Percentiles rank a stretch among this genome's conserved stretches.
These are phyloP conservation scores for Golovinomyces cichoracearum DNA, from an alignment of 2,329 filamentous ascomycete species.

Conservation along the genomic window DNA sequence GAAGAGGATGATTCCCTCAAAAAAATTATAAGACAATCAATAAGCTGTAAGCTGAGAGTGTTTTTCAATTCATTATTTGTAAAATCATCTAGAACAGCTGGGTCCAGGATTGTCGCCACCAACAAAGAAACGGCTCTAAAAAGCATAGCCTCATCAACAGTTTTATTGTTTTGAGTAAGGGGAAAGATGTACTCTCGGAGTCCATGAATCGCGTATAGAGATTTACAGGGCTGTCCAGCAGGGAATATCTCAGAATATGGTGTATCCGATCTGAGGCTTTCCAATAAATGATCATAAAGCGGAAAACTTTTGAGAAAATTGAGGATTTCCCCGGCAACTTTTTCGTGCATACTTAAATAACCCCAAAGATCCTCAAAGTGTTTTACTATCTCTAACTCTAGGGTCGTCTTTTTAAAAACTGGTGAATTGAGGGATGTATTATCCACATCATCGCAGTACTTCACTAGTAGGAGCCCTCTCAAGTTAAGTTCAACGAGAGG, in stretches of 20 bases:
- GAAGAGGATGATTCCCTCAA: conserved; percentile 22
- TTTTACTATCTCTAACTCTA: conserved; percentile 56
- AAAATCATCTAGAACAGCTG: conserved; percentile 24
- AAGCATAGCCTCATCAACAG: conserved; percentile 16
- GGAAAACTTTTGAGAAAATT: conserved; percentile 45
- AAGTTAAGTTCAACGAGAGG: conserved; percentile 45
- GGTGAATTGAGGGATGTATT: conserved; percentile 19
- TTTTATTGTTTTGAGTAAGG: conserved; percentile 10
- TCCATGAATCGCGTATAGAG: conserved; percentile 44
- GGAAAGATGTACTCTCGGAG: conserved; percentile 32
- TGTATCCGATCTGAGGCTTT: conserved; percentile 28
- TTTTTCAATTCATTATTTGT: conserved; percentile 21
- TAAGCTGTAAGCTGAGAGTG: conserved; percentile 25
- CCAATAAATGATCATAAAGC: conserved; percentile 34
- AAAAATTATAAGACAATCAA: conserved; percentile 29
- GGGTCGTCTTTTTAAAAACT: conserved; percentile 26
- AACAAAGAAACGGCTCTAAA: conserved; percentile 26
- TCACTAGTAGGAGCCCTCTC: conserved; percentile 40
- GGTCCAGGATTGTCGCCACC: conserved; percentile 33
- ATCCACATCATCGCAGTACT: conserved; percentile 25
- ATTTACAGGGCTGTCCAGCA: conserved; percentile 40
- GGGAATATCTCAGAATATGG: conserved; percentile 40
- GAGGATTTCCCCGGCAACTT: conserved; percentile 38
- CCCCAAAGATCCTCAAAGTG: conserved; percentile 69
- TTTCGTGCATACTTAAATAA: conserved; percentile 49